Evolutionary conservation across 352 stramenopile species (phyloP).

Genomic region (Phytophthora pinifolia): DNA sequence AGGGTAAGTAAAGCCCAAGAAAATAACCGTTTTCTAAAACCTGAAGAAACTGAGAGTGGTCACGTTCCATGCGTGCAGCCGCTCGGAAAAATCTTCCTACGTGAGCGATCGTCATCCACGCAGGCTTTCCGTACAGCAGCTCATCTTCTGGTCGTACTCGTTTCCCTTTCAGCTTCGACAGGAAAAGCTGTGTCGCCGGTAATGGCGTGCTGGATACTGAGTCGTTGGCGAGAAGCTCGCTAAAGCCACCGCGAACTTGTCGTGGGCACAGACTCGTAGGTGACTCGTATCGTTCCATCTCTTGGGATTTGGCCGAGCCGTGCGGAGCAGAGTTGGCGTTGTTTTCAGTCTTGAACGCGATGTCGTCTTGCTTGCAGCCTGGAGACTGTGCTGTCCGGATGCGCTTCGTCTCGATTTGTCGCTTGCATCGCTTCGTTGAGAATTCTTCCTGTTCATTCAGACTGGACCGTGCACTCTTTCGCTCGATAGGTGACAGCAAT

Average conservation of each 20-base stretch:
- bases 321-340: background rate
- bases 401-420: constrained; percentile 22
- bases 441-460: constrained; percentile 15
- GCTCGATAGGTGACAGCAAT: constrained; percentile 23
- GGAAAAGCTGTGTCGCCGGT: constrained; percentile 56
- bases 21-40: constrained; percentile 25
- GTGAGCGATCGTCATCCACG: constrained; percentile 57
- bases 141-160: constrained; percentile 40
- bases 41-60: constrained; percentile 58
- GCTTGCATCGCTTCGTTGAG: constrained; percentile 17
- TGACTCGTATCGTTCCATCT: constrained; percentile 13
- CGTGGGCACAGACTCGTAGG: constrained; percentile 1
- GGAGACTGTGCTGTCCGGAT: background rate
- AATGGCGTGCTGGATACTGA: constrained; percentile 30
- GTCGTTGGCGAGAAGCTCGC: constrained; percentile 9
- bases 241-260: background rate
- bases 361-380: background rate
- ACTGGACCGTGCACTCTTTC: constrained; percentile 22
- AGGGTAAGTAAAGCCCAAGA: background rate
- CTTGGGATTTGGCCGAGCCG: background rate
- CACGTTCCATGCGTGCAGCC: constrained; percentile 48
- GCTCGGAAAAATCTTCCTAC: constrained; percentile 60
- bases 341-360: background rate
- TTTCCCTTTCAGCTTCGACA: constrained; percentile 63
- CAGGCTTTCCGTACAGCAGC: constrained; percentile 47